These are phyloP conservation scores for Gamsiella multidivaricata DNA, from an alignment of 192 early-diverging fungal genomes.

Conservation along the genomic window DNA sequence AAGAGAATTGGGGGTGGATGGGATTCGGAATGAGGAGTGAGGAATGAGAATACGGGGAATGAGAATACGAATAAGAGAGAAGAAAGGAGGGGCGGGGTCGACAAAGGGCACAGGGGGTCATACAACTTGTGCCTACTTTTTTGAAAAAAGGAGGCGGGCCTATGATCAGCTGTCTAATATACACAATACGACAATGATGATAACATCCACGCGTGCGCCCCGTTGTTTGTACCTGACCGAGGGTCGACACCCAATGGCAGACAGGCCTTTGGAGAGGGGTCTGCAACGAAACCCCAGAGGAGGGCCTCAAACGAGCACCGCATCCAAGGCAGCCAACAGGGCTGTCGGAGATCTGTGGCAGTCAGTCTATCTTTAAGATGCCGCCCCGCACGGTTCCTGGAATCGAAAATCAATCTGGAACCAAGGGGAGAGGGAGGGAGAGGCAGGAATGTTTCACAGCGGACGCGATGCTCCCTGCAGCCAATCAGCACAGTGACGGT, in stretches of 20 bases:
- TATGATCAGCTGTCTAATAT: too few species aligned
- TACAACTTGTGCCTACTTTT: neutral
- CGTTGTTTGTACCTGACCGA: too few species aligned
- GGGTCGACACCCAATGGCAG: too few species aligned
- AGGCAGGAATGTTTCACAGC: neutral
- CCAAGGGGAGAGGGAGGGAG: neutral
- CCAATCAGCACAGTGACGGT: slow-evolving; percentile 9
- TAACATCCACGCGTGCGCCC: too few species aligned
- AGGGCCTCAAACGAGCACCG: too few species aligned
- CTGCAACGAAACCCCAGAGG: too few species aligned
- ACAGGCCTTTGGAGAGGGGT: too few species aligned
- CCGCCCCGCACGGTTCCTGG: too few species aligned
- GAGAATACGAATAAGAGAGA: neutral
- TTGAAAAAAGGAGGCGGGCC: neutral
- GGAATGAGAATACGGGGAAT: neutral
- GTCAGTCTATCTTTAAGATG: too few species aligned
- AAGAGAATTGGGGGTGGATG: neutral
- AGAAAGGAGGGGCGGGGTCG: neutral
- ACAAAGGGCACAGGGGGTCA: neutral
- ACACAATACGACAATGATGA: too few species aligned
- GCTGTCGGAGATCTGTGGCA: too few species aligned
- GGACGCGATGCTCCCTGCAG: neutral
- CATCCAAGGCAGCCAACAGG: too few species aligned
- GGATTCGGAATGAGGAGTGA: slow-evolving; percentile 1
- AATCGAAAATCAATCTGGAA: neutral